Evolutionary conservation across 345 rosid species (phyloP).

Genomic region (Psidium friedrichsthalianum): DNA sequence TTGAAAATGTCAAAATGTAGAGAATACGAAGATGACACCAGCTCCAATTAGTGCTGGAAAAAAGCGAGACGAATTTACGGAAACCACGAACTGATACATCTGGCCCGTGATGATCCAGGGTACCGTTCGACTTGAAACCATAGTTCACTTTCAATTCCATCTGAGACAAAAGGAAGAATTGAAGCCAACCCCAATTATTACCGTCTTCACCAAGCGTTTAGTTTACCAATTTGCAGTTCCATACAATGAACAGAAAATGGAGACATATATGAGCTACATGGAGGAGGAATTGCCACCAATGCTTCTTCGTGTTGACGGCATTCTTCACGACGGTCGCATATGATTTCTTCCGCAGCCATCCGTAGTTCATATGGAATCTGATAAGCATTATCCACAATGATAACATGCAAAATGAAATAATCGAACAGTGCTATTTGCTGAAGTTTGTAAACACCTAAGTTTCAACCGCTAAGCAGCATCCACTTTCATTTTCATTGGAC

Average conservation of each 20-base stretch:
- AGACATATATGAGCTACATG: background rate
- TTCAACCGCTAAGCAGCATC: background rate
- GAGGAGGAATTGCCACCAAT: constrained; percentile 35
- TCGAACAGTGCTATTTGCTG: background rate
- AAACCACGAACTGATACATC: background rate
- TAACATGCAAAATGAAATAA: background rate
- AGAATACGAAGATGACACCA: background rate
- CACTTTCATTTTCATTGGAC: background rate
- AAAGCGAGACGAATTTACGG: background rate
- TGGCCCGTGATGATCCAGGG: background rate
- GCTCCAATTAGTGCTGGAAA: background rate
- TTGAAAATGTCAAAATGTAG: background rate
- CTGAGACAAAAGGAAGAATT: background rate
- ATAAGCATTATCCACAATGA: background rate
- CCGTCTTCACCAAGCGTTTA: background rate
- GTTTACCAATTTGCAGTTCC: background rate
- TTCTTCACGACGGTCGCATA: constrained; percentile 54
- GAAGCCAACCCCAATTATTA: background rate
- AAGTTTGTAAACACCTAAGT: background rate
- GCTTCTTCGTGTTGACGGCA: constrained; percentile 66
- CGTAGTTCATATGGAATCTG: constrained; percentile 52
- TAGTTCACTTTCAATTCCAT: background rate
- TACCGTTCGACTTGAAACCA: background rate
- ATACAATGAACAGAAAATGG: background rate
- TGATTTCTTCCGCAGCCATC: constrained; percentile 78